Evolutionary conservation across 2,329 filamentous ascomycete species (phyloP).

Genomic region (Hypoxylon sp.): DNA sequence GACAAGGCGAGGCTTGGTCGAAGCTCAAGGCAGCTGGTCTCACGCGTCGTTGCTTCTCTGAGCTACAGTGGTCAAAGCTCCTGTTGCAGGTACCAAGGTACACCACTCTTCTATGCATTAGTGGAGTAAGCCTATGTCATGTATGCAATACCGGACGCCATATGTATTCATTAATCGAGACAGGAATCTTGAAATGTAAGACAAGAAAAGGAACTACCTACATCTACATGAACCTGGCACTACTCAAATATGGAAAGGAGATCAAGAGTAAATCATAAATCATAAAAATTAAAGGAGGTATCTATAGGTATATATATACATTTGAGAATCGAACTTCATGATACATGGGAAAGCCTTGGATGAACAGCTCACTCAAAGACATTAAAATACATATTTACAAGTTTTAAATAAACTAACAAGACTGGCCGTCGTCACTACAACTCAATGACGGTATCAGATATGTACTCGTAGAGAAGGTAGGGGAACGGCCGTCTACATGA

Average conservation of each 20-base stretch:
- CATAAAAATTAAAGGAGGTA: too few species aligned
- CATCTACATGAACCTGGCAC: too few species aligned
- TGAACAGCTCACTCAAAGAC: not conserved
- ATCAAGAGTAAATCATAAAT: too few species aligned
- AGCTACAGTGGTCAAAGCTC: conserved; percentile 34
- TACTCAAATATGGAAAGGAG: too few species aligned
- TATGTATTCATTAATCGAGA: too few species aligned
- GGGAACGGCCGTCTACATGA: conserved; percentile 36
- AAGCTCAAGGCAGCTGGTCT: conserved; percentile 54
- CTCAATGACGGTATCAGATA: conserved; percentile 40
- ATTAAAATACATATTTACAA: conserved; percentile 2
- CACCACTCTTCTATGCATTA: not conserved
- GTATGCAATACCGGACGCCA: not conserved
- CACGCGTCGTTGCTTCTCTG: conserved; percentile 48
- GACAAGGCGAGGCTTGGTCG: conserved; percentile 13
- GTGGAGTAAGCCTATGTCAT: not conserved
- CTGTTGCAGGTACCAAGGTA: conserved; percentile 20
- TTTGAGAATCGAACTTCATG: not conserved
- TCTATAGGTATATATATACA: not conserved
- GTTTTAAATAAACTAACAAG: not conserved
- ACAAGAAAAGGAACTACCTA: too few species aligned
- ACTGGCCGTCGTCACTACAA: conserved; percentile 42
- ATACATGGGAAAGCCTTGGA: not conserved
- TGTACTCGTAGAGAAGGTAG: conserved; percentile 40
- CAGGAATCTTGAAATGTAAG: too few species aligned